Base-by-base conservation (phyloP, 2,329 filamentous ascomycete genomes). In the Nemania abortiva region DNA sequence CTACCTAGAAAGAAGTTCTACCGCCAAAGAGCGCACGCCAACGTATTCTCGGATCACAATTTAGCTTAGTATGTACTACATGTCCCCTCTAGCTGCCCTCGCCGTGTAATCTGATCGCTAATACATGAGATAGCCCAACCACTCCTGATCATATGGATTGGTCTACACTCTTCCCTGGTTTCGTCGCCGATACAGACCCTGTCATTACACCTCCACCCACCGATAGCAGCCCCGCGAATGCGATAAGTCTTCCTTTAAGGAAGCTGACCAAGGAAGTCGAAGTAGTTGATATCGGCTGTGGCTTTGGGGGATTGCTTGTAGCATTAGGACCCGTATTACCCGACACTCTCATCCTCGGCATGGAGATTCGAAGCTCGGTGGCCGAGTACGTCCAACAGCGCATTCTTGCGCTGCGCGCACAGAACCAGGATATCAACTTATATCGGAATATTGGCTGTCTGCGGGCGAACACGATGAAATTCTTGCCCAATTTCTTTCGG, bases 401-500 rank as follows among this genome's bases (percentile, higher is more conserved):
- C 77, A 93, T 97, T 79, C 89, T 89, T 73, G 95, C 95, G 4
- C 86, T 98, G 20, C 90, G 96, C 3, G 83, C 85, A 13, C 90
- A 95, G 77, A 87, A 88, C 72, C 77, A 82, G 6, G 82, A 84
- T 6, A 78, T 79, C 31, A 80, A 82, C 59, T 81, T 84, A 55
- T 98, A 94, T 80, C 91, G 97, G 78, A 99, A 99, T 80, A 91
- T 95, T 63, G 90, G 92, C 39, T 97, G 94, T 78, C 85, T 99
- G 56, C 91, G 96, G 70, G 93, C 93, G 73, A 99, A 99, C 83
- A 93, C 94, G 5, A 99, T 99, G 96, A 99, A 99, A 80, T 99
- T 98, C 81, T 85, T 99, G n/a, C 95, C 97, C 70, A 98, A 99
- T 79, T 97, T 98, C 85, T 98, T 99, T 85, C 84, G 82, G 63